These are phyloP conservation scores for Lolium multiflorum DNA, from an alignment of 176 grass and related monocot genomes.

Conservation along the genomic window DNA sequence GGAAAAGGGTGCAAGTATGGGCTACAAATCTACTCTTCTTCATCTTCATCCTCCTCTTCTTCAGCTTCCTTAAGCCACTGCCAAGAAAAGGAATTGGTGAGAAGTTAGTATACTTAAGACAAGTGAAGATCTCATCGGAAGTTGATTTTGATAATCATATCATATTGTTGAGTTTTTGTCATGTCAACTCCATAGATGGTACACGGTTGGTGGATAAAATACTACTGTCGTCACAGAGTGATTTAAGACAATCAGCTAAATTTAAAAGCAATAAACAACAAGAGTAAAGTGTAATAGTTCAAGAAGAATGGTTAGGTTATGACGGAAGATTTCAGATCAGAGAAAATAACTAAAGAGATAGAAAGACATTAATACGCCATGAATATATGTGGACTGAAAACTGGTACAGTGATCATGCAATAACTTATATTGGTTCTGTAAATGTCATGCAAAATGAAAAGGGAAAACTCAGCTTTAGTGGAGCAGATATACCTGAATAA, in stretches of 20 bases:
- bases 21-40: conserved; percentile 55
- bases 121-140: not conserved
- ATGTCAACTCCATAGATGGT: not conserved
- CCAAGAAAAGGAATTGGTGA: not conserved
- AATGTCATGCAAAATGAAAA: conserved; percentile 8
- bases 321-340: not conserved
- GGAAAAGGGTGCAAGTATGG: conserved; percentile 25
- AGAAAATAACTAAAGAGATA: not conserved
- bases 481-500: conserved; percentile 65
- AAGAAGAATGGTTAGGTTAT: not conserved
- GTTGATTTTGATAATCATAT: not conserved
- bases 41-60: conserved; percentile 57
- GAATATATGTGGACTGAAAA: not conserved
- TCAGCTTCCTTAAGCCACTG: conserved; percentile 85
- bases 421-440: not conserved
- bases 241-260: not conserved
- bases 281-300: not conserved
- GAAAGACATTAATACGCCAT: not conserved
- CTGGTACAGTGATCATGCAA: not conserved
- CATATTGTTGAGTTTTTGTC: not conserved
- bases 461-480: not conserved
- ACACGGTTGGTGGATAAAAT: not conserved
- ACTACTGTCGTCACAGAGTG: not conserved
- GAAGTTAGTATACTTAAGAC: not conserved
- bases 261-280: not conserved